These are phyloP conservation scores for Cymbopogon flexuosus DNA, from an alignment of 202 grass and related monocot genomes.

Conservation along the genomic window DNA sequence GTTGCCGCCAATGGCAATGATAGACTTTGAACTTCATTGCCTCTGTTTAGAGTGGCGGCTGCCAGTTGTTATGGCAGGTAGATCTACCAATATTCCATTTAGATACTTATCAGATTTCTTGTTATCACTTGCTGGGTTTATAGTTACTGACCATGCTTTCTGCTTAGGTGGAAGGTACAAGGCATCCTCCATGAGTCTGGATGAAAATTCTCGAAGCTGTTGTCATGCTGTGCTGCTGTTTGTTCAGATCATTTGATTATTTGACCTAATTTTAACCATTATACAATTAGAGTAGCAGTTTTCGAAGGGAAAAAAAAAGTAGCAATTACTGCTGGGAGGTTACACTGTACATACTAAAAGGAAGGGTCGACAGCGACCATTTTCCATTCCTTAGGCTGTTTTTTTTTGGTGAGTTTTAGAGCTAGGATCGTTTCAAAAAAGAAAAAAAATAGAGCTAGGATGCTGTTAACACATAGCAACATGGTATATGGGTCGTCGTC, in stretches of 20 bases:
- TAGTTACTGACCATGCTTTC: slow-evolving; percentile 19
- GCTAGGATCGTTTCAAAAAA: neutral
- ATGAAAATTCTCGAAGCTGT: neutral
- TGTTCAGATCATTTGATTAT: neutral
- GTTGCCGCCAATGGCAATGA: slow-evolving; percentile 52
- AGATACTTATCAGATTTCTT: neutral
- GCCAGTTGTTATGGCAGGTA: slow-evolving; percentile 26
- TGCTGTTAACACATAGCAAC: slow-evolving; percentile 5
- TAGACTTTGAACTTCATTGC: slow-evolving; percentile 18
- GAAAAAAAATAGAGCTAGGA: slow-evolving; percentile 10
- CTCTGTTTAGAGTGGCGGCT: neutral
- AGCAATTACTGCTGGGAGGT: slow-evolving; percentile 1
- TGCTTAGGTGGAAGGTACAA: slow-evolving; percentile 17
- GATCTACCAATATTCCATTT: neutral
- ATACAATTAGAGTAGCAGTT: slow-evolving; percentile 10
- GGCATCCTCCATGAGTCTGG: neutral
- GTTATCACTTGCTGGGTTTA: neutral
- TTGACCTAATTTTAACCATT: slow-evolving; percentile 22
- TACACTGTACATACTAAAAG: slow-evolving; percentile 43
- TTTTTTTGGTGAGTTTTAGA: slow-evolving; percentile 24
- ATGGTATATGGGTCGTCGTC: slow-evolving; percentile 2
- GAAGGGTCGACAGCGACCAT: slow-evolving; percentile 10
- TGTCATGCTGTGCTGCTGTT: neutral
- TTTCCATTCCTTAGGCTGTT: slow-evolving; percentile 29
- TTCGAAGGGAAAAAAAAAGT: neutral